Evolutionary conservation across 2,329 filamentous ascomycete species (phyloP).

Genomic region (Pyrenochaeta sp.): DNA sequence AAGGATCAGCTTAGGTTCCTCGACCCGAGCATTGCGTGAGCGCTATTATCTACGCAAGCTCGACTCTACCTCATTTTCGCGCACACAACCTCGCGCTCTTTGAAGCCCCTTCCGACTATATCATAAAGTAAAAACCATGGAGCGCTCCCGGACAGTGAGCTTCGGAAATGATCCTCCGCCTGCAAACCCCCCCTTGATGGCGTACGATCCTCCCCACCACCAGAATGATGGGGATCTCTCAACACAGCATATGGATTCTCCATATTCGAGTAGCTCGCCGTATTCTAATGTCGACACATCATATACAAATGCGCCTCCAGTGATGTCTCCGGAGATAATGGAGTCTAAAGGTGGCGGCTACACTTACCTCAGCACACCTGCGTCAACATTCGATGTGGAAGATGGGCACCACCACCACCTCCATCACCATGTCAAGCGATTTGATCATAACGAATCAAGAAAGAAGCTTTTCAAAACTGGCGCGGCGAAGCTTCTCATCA

Average conservation of each 20-base stretch:
- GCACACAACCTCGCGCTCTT: too few relatives aligned
- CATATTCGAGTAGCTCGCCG: slow-evolving; percentile 10
- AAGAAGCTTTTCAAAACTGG: slow-evolving; percentile 38
- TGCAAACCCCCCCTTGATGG: slow-evolving; percentile 15
- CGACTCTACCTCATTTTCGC: too few relatives aligned
- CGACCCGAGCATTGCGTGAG: too few relatives aligned
- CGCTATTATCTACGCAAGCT: too few relatives aligned
- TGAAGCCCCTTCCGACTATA: too few relatives aligned
- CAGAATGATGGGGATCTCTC: slow-evolving; percentile 31
- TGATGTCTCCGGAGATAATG: slow-evolving; percentile 22
- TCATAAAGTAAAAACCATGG: slow-evolving; percentile 14
- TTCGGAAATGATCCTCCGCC: slow-evolving; percentile 8
- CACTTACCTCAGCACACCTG: slow-evolving; percentile 19
- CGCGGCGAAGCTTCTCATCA: slow-evolving; percentile 32
- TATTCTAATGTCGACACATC: slow-evolving; percentile 20
- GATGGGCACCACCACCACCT: slow-evolving; percentile 24
- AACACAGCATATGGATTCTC: slow-evolving; percentile 28
- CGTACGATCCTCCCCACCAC: slow-evolving; percentile 18
- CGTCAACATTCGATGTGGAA: slow-evolving; percentile 23
- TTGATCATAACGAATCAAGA: slow-evolving; percentile 41
- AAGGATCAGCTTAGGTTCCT: background rate
- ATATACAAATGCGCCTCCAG: slow-evolving; percentile 17
- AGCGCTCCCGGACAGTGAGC: slow-evolving; percentile 7
- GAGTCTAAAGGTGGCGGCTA: slow-evolving; percentile 27
- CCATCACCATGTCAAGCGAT: slow-evolving; percentile 28